Base-by-base conservation (phyloP, 805 yeast species). In the Barnettozyma wickerhamii region DNA sequence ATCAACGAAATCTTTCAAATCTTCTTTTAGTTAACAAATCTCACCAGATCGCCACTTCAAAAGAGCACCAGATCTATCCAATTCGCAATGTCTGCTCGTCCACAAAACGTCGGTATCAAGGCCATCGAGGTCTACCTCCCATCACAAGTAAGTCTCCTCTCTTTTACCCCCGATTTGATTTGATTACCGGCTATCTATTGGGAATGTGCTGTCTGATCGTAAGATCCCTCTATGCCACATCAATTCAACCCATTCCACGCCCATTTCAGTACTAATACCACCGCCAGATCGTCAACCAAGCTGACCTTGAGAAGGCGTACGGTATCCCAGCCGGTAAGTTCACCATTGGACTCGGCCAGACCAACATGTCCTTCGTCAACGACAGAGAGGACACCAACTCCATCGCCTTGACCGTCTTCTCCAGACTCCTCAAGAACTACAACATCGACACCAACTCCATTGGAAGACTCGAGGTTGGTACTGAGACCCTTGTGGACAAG, bases 311-410 rank as follows among this genome's bases (percentile, higher is more conserved):
- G 66, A 68, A 74, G 50, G 79, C 69, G 56, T 95, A 90, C 62
- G 86, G 84, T 42, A 90, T 91, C 47, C 77, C 98, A 18, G 71
- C 84, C 41, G 99, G 99, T 46, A 93, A 93, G 66, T 93, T 89
- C 75, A 93, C 99, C 61, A 91, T 93, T 65, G 99, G 99, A 37
- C 75, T 93, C 46, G 99, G 99, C 50, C 99, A 93, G 72, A 91
- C 96, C 58, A 88, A 89, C 67, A 93, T 93, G 99, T 78, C 95
- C 15, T 93, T 87, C 58, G 98, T 93, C 52, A 84, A 91, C 63
- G 99, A 93, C 69, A 81, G 96, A 65, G 98, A 93, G 68, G 99
- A 93, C 60, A 89, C 89, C 57, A 90, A 90, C 72, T 93, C 99
- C 28, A 74, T 93, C 75, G 70, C 86, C n/a, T 72, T 93, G 60